phyloP scores from a whole-genome alignment of 2,329 filamentous ascomycete species.

The Scedosporium apiospermum region DNA sequence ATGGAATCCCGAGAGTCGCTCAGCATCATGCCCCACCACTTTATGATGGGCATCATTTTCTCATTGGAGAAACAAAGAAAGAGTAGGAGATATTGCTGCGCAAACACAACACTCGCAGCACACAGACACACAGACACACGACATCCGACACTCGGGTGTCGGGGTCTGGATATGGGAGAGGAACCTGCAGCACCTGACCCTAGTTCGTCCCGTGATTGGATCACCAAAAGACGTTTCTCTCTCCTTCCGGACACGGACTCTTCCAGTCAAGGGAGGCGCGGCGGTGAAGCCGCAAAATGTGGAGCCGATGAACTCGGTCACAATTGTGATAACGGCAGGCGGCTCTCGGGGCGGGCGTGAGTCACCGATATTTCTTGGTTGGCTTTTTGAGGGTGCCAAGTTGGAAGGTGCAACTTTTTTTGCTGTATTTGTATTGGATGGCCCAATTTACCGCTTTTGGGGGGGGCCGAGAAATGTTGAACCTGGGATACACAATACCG shows the following conservation, averaged over 20 bases:
- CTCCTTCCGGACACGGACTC: not conserved
- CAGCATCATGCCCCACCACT: not conserved
- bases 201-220: not conserved
- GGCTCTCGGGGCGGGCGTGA: too few relatives aligned
- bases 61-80: not conserved
- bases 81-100: not conserved
- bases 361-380: too few relatives aligned
- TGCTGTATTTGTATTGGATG: too few relatives aligned
- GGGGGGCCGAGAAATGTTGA: not conserved
- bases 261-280: not conserved
- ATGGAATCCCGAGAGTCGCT: not conserved
- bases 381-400: too few relatives aligned
- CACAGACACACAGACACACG: not conserved
- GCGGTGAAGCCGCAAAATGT: not conserved
- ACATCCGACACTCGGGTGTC: not conserved
- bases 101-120: not conserved
- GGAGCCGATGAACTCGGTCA: not conserved
- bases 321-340: too few relatives aligned
- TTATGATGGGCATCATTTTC: too few relatives aligned
- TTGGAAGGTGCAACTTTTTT: too few relatives aligned
- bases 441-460: not conserved
- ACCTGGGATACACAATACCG: not conserved
- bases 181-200: not conserved
- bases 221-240: not conserved
- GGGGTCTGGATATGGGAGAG: not conserved